Base-by-base conservation (phyloP, 2,329 filamentous ascomycete species). In the Chaetomium sp. region DNA sequence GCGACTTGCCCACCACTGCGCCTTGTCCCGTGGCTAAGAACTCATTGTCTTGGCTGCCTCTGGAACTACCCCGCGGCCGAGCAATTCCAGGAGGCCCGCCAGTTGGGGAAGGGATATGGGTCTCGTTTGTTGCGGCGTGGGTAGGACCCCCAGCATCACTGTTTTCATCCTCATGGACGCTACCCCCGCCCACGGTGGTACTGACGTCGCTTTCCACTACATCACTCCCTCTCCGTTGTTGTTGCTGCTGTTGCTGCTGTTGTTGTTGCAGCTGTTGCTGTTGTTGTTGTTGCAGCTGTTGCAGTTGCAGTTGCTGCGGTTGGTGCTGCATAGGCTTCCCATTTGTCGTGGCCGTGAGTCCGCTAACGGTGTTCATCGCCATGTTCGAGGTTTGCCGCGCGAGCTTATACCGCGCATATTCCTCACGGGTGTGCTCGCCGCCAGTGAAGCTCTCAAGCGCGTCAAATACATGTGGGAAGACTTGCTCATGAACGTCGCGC, bases 391-490 rank as follows among this genome's bases (percentile, higher is more conserved):
- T 72, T n/a, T 60, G 37, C 40, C 53, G 33, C 46, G 79, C 72
- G 34, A 77, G 68, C 49, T 73, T 73, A 64, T 85, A 86, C 42
- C 75, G 75, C 52, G 79, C 80, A 61, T 81, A 86, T 65, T 86
- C 80, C 64, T 83, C 81, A 55, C 78, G 73, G 1, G 78, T 76
- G 64, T 85, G 80, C 48, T 78, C 76, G 0, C 80, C 75, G 43
- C 77, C 75, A 2, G 78, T 81, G 67, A 86, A 89, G 63, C 79
- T 85, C 57, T 95, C 84, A 8, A 99, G 76, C 0, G 94, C 91
- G 64, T 95, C 87, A 61, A 96, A 91, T 1, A 99, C 90, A 68
- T 95, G 89, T 12, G 86, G 88, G 66, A 96, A 96, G 2, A 97
- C 92, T 52, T 91, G 82, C 0, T 79, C 76, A 62, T 95, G 81